A percentile compares a stretch with the other conserved stretches of the same genome.
Evolutionary conservation across 495 filamentous ascomycete genomes (phyloP).

Genomic region (Hyaloscypha finlandica): DNA sequence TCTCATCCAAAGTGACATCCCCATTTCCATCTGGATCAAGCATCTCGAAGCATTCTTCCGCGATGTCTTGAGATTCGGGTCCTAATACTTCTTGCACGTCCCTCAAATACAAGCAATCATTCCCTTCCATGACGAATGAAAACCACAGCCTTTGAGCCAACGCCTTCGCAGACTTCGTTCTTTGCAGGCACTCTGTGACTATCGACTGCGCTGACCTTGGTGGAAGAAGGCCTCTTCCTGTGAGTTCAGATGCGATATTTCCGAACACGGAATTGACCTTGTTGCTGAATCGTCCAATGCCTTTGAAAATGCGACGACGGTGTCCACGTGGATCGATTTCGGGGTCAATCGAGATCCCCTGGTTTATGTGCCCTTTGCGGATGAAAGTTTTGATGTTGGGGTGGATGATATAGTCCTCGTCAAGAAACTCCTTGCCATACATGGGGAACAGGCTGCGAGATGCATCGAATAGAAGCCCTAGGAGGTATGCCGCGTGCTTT

Average conservation of each 20-base stretch:
- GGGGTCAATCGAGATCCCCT: slow-evolving; percentile 12
- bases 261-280: slow-evolving; percentile 36
- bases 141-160: slow-evolving; percentile 38
- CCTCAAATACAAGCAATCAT: slow-evolving; percentile 29
- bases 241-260: slow-evolving; percentile 28
- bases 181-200: slow-evolving; percentile 35
- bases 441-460: slow-evolving; percentile 46
- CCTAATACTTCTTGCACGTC: slow-evolving; percentile 39
- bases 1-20: slow-evolving; percentile 37
- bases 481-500: slow-evolving; percentile 67
- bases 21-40: slow-evolving; percentile 36
- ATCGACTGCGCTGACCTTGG: slow-evolving; percentile 34
- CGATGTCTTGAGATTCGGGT: slow-evolving; percentile 34
- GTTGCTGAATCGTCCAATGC: slow-evolving; percentile 35
- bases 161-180: slow-evolving; percentile 49
- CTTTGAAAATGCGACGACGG: slow-evolving; percentile 29
- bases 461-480: slow-evolving; percentile 72
- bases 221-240: slow-evolving; percentile 33
- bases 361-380: slow-evolving; percentile 13
- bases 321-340: slow-evolving; percentile 5
- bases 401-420: slow-evolving; percentile 35
- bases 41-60: slow-evolving; percentile 30
- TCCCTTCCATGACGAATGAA: slow-evolving; percentile 36
- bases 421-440: slow-evolving; percentile 29
- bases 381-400: slow-evolving; percentile 31